Conservation (phyloP, 495 filamentous ascomycete species). For the Penicillium diatomitis region DNA sequence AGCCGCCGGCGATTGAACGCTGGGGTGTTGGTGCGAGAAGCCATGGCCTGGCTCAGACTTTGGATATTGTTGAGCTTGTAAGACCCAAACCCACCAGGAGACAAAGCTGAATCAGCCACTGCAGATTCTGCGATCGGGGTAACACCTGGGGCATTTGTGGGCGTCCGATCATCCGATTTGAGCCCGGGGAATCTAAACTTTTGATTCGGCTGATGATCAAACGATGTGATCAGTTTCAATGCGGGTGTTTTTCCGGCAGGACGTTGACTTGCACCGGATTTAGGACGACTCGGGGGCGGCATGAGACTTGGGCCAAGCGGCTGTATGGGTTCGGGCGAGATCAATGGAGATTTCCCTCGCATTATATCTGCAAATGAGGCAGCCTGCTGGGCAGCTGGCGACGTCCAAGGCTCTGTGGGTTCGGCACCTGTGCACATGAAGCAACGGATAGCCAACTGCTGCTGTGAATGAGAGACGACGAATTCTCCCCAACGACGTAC, state of each 20-base stretch:
- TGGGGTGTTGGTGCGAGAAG: slow-evolving; percentile 66
- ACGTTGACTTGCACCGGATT: slow-evolving; percentile 17
- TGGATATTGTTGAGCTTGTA: slow-evolving; percentile 51
- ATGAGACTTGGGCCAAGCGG: slow-evolving; percentile 19
- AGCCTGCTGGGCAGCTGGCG: slow-evolving; percentile 65
- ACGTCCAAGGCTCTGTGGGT: slow-evolving; percentile 74
- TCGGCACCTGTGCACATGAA: slow-evolving; percentile 75
- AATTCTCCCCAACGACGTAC: slow-evolving; percentile 92
- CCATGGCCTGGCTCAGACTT: slow-evolving; percentile 57
- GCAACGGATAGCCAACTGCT: slow-evolving; percentile 85
- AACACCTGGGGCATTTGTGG: slow-evolving; percentile 63
- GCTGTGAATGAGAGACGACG: slow-evolving; percentile 76
- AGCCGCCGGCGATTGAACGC: slow-evolving; percentile 60
- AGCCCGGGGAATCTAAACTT: slow-evolving; percentile 60
- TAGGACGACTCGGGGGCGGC: slow-evolving; percentile 18
- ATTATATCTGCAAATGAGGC: slow-evolving; percentile 33
- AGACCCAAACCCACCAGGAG: slow-evolving; percentile 60
- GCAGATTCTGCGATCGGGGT: slow-evolving; percentile 94
- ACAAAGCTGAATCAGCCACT: slow-evolving; percentile 74
- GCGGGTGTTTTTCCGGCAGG: slow-evolving; percentile 66
- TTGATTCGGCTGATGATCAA: slow-evolving; percentile 50
- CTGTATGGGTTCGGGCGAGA: slow-evolving; percentile 29
- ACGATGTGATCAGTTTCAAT: slow-evolving; percentile 87
- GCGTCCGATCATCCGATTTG: slow-evolving; percentile 60
- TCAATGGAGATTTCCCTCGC: slow-evolving; percentile 34